Conservation (phyloP, 352 stramenopile genomes). For the Phytophthora syringae region DNA sequence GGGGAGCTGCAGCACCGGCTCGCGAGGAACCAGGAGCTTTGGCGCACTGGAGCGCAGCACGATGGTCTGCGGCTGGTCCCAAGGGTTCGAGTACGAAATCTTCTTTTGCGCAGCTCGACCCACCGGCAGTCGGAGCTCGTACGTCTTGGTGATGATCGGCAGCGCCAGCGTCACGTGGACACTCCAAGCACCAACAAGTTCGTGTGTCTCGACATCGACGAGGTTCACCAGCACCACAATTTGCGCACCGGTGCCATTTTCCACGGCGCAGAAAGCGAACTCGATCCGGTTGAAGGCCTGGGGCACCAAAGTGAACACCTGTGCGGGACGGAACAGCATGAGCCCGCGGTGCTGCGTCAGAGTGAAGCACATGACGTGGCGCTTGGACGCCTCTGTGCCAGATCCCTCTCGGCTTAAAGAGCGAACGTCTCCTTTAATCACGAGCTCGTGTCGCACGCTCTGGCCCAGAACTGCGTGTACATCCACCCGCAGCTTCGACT, state of each 20-base stretch:
- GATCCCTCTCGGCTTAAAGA: conserved; percentile 14
- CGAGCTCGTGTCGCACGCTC: conserved; percentile 83
- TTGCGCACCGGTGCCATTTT: conserved; percentile 26
- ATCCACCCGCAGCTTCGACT: conserved; percentile 84
- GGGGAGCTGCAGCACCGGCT: conserved; percentile 62
- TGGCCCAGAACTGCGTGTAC: conserved; percentile 89
- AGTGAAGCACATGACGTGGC: conserved; percentile 62
- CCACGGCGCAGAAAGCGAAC: conserved; percentile 73
- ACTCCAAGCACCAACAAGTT: conserved; percentile 92
- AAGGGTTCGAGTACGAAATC: conserved; percentile 94
- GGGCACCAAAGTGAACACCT: conserved; percentile 89
- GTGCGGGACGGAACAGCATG: conserved; percentile 77
- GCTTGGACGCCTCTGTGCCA: conserved; percentile 21
- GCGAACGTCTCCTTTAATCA: conserved; percentile 86
- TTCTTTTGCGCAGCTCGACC: conserved; percentile 86
- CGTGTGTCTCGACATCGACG: conserved; percentile 90
- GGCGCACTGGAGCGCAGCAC: conserved; percentile 85
- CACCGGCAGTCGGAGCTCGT: conserved; percentile 83
- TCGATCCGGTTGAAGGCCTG: conserved; percentile 93
- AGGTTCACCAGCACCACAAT: conserved; percentile 79
- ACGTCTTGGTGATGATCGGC: conserved; percentile 92
- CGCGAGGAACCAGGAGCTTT: conserved; percentile 71
- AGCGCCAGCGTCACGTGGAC: conserved; percentile 73
- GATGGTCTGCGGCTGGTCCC: conserved; percentile 86
- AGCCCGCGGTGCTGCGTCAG: conserved; percentile 43